A percentile compares a stretch with the other conserved stretches of the same genome.
Conservation (phyloP, 2,329 filamentous ascomycete species). For the Colletotrichum incanum region DNA sequence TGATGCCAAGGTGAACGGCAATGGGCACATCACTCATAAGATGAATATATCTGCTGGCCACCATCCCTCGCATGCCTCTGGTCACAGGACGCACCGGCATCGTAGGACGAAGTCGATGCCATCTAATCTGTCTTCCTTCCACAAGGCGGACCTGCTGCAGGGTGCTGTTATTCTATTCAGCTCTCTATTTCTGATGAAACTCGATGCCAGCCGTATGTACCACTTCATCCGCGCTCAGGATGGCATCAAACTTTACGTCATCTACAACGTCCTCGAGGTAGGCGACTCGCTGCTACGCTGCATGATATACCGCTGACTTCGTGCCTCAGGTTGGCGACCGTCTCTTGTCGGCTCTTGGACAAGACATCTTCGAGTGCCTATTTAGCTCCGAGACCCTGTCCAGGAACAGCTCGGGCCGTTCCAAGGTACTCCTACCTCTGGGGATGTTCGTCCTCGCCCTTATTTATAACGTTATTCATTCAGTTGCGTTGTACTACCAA, state of each 20-base stretch:
- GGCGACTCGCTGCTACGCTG: slow-evolving; percentile 32
- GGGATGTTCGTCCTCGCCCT: slow-evolving; percentile 93
- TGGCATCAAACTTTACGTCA: slow-evolving; percentile 98
- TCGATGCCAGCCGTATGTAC: slow-evolving; percentile 98
- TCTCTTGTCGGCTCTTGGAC: slow-evolving; percentile 89
- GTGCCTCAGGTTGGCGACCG: slow-evolving; percentile 80
- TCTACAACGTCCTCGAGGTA: slow-evolving; percentile 96
- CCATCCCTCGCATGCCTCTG: slow-evolving; percentile 41
- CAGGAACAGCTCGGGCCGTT: slow-evolving; percentile 87
- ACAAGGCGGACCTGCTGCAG: slow-evolving; percentile 96
- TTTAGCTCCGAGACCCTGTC: slow-evolving; percentile 95
- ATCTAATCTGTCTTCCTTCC: slow-evolving; percentile 86
- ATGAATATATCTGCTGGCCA: slow-evolving; percentile 31
- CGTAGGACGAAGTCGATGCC: slow-evolving; percentile 87
- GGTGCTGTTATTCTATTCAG: slow-evolving; percentile 90
- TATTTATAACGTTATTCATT: slow-evolving; percentile 89
- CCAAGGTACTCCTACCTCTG: slow-evolving; percentile 89
- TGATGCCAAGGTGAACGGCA: slow-evolving; percentile 32
- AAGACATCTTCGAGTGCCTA: slow-evolving; percentile 96
- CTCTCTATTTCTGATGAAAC: slow-evolving; percentile 86
- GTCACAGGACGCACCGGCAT: slow-evolving; percentile 65
- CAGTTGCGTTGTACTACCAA: slow-evolving; percentile 93
- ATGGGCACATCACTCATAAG: slow-evolving; percentile 35
- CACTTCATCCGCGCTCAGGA: slow-evolving; percentile 97
- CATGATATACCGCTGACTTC: slow-evolving; percentile 1